Evolutionary conservation across 1,284 basidiomycete genomes (phyloP), one percentile per base, ranked within the genome.

Genomic region (Somion occarium): DNA sequence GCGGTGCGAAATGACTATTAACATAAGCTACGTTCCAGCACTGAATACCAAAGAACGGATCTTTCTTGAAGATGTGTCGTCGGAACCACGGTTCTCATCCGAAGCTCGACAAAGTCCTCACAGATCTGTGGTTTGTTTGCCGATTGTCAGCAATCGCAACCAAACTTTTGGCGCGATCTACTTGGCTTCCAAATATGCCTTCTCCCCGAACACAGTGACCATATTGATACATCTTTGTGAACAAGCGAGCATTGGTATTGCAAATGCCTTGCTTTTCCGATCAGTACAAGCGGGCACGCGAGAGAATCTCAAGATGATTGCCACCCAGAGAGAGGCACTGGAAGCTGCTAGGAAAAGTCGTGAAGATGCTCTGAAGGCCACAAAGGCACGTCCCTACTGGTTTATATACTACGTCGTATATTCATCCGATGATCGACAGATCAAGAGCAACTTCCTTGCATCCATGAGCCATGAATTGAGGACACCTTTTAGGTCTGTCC

Each of bases 391-490:
- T 46, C 12, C 50, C 30, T 26, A 15, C 48, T 15, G 13, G 13
- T 20, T 49, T 26, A 38, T n/a, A 34, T n/a, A 25, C 27, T 26
- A 22, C 24, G n/a, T 18, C 25, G 38, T n/a, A 39, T 39, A 7
- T 20, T 5, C 20, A 18, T 38, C 0, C n/a, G 23, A 12, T 18
- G 19, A 46, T 22, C 44, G 3, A 2, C 44, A 85, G 81, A 85
- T 83, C 61, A 86, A 86, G 65, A 84, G 83, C 60, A 85, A 85
- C 58, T 87, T 87, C 60, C 64, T 87, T 53, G 84, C 84, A 5
- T 85, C 82, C 5, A 87, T 87, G 84, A 84, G 81, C 56, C 84
- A 86, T 54, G 84, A 87, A 62, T 66, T 87, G 49, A 72, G 84
- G 44, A 86, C 84, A 1, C 84, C 84, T 1, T 87, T 87, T 64